Base-by-base conservation (phyloP, 73 alveolate genomes). In the Paramecium octaurelia region DNA sequence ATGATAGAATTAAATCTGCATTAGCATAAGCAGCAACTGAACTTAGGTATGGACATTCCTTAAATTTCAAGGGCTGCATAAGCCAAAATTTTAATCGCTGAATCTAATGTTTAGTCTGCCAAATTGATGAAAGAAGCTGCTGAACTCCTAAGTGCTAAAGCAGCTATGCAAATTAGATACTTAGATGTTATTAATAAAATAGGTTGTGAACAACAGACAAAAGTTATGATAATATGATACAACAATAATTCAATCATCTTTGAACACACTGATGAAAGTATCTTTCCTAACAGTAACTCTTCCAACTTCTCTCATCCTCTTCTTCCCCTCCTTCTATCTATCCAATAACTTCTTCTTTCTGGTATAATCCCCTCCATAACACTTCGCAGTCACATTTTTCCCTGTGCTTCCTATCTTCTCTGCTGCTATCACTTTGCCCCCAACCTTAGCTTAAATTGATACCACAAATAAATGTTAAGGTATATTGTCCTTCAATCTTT, bases 341-440 rank as follows among this genome's bases (percentile, higher is more conserved):
- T 97, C 99, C 70, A 97, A 88, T 85, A 97, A 93, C 85, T 97
- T 97, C 77, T 88, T 93, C 92, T 95, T 97, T 69, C 99, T 95
- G 27, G 99, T 84, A 31, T 92, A 93, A 85, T 97, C 99, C 6
- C 99, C 99, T 14, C 99, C 98, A 93, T 97, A 96, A 84, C 97
- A 94, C 70, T 97, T 97, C 31, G 98, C 98, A 34, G 96, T 92
- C 21, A 93, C 97, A 59, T 93, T 93, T 23, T 88, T 54, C 54
- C 95, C 71, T 16, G 24, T 38, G 24, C 84, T 92, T 44, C 84
- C 70, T 14, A 93, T 77, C 75, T 93, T 94, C 59, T 92, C 98
- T 86, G 98, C 96, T 27, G 99, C 98, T 24, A 97, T 94, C 10
- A 97, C 97, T 92, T 97, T 97, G 21, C 98, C 97, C 10, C 98